Conservation (phyloP, 75 land plant species). For the Larix kaempferi region DNA sequence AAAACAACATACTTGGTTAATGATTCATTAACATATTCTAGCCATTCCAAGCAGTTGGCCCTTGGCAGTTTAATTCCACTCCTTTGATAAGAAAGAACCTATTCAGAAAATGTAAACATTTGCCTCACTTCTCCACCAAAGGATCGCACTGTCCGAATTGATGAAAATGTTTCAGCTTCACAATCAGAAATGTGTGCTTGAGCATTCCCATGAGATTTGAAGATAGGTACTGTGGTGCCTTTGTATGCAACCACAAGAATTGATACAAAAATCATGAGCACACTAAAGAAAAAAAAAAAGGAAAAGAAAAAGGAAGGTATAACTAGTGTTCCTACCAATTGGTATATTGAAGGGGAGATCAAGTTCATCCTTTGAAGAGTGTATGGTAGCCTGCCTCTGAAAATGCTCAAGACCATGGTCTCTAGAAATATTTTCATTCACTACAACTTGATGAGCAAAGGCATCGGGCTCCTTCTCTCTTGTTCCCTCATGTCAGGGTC, state of each 20-base stretch:
- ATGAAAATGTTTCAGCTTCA: slow-evolving; percentile 91
- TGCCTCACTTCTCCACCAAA: slow-evolving; percentile 96
- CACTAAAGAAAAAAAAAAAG: too few species aligned
- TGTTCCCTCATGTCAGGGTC: too few species aligned
- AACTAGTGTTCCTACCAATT: slow-evolving; percentile 74
- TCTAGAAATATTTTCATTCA: slow-evolving; percentile 94
- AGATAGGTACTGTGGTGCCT: slow-evolving; percentile 83
- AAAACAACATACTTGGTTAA: too few species aligned
- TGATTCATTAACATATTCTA: too few species aligned
- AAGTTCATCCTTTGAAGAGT: slow-evolving; percentile 36
- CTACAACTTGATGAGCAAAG: slow-evolving; percentile 73
- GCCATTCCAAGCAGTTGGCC: too few species aligned
- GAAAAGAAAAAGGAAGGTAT: too few species aligned
- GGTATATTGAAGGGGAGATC: slow-evolving; percentile 16
- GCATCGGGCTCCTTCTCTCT: too few species aligned
- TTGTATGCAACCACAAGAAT: slow-evolving; percentile 86
- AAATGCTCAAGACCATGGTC: slow-evolving; percentile 96
- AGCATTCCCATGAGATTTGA: slow-evolving; percentile 83
- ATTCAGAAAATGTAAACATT: slow-evolving; percentile 68
- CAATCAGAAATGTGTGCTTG: slow-evolving; percentile 78
- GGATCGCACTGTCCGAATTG: slow-evolving; percentile 95
- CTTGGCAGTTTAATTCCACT: too few species aligned
- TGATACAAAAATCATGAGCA: slow-evolving; percentile 82
- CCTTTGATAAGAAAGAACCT: too few species aligned
- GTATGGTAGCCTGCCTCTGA: slow-evolving; percentile 88